Conservation (phyloP, 495 filamentous ascomycete species). For the Cenococcum geophilum region DNA sequence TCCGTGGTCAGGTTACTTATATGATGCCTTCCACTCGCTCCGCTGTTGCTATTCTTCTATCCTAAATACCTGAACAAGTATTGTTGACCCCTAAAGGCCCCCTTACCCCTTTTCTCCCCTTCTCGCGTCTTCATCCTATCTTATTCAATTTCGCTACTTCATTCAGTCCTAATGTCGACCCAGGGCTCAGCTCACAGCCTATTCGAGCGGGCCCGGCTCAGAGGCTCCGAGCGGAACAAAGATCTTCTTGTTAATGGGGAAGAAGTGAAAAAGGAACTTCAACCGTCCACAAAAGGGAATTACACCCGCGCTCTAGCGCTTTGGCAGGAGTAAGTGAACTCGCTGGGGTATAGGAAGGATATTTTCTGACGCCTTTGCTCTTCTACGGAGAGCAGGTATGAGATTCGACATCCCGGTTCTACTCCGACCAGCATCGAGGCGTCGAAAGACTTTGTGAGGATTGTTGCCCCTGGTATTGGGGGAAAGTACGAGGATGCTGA, state of each 20-base stretch:
- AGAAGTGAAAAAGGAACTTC: not conserved
- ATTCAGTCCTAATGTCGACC: too few species aligned
- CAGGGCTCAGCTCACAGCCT: too few species aligned
- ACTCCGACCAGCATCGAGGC: not conserved
- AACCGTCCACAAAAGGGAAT: not conserved
- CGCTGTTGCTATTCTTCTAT: too few species aligned
- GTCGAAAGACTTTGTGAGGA: not conserved
- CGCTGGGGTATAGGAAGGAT: not conserved
- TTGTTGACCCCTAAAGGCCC: too few species aligned
- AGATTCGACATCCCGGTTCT: not conserved
- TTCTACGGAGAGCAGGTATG: not conserved
- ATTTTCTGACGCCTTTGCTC: not conserved
- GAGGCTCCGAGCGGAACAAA: too few species aligned
- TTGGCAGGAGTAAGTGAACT: not conserved
- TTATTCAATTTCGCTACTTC: too few species aligned
- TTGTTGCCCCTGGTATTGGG: not conserved
- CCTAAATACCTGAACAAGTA: too few species aligned
- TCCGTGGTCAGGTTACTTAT: too few species aligned
- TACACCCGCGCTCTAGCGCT: not conserved
- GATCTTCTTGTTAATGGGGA: not conserved
- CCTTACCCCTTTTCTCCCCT: too few species aligned
- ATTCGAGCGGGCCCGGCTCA: too few species aligned
- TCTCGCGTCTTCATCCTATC: too few species aligned
- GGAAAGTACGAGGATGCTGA: not conserved
- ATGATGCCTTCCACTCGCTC: too few species aligned